A percentile compares a stretch with the other conserved stretches of the same genome.
phyloP scores from a whole-genome alignment of 192 early-diverging fungal genomes.

The Dissophora ornata region DNA sequence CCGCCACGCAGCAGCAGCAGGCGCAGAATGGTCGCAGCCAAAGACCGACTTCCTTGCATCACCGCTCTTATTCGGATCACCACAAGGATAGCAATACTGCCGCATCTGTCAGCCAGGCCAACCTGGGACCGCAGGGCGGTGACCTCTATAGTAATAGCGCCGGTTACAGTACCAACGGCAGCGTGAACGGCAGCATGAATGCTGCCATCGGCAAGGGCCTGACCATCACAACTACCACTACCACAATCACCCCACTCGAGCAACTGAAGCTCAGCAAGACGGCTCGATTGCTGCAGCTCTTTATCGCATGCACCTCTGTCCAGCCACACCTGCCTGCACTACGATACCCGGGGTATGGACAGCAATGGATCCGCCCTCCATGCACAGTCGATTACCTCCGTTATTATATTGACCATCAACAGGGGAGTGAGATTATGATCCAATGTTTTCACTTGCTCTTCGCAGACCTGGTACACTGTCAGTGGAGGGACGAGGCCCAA shows the following conservation, averaged over 20 bases:
- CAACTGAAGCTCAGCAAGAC: slow-evolving; percentile 30
- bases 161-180: slow-evolving; percentile 3
- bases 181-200: neutral
- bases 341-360: slow-evolving; percentile 46
- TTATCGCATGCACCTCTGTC: slow-evolving; percentile 39
- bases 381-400: slow-evolving; percentile 35
- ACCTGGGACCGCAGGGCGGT: neutral
- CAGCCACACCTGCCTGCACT: slow-evolving; percentile 43
- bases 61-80: slow-evolving; percentile 9
- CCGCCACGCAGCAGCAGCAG: neutral
- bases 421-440: slow-evolving; percentile 13
- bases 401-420: slow-evolving; percentile 30
- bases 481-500: neutral
- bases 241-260: neutral
- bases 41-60: slow-evolving; percentile 3
- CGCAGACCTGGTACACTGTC: slow-evolving; percentile 33
- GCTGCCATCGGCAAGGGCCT: neutral
- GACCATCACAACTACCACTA: too few species aligned
- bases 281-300: slow-evolving; percentile 32
- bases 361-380: slow-evolving; percentile 48
- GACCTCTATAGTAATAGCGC: neutral
- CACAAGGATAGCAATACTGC: neutral
- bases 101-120: neutral
- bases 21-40: neutral
- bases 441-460: slow-evolving; percentile 40